Conservation (phyloP, 495 filamentous ascomycete genomes). For the Annulohypoxylon moriforme region DNA sequence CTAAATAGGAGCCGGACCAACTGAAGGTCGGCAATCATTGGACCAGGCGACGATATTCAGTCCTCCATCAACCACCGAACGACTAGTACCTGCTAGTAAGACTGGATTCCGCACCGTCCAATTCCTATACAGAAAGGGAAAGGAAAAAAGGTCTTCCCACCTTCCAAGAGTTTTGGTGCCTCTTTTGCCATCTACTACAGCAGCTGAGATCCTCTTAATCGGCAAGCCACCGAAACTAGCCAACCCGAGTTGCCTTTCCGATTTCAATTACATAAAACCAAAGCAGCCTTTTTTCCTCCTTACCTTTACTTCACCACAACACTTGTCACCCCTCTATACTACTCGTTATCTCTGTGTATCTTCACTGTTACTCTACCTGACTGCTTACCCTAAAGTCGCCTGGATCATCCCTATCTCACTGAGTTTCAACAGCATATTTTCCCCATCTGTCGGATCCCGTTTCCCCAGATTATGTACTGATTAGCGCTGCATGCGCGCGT, state of each 20-base stretch:
- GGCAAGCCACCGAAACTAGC: slow-evolving; percentile 32
- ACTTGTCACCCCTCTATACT: slow-evolving; percentile 56
- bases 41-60: slow-evolving; percentile 26
- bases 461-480: slow-evolving; percentile 64
- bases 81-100: slow-evolving; percentile 44
- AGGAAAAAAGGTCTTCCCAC: slow-evolving; percentile 39
- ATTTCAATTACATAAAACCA: slow-evolving; percentile 69
- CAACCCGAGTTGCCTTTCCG: slow-evolving; percentile 35
- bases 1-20: slow-evolving; percentile 37
- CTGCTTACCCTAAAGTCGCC: slow-evolving; percentile 33
- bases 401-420: slow-evolving; percentile 46
- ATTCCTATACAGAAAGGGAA: slow-evolving; percentile 31
- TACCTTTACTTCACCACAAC: slow-evolving; percentile 60
- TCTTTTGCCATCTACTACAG: slow-evolving; percentile 31
- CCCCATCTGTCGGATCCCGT: slow-evolving; percentile 61
- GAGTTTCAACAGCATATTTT: slow-evolving; percentile 52
- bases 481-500: slow-evolving; percentile 56
- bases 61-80: slow-evolving; percentile 31
- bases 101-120: slow-evolving; percentile 37
- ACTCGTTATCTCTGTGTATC: slow-evolving; percentile 53
- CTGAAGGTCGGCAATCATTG: slow-evolving; percentile 29
- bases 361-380: slow-evolving; percentile 43
- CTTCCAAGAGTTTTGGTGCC: slow-evolving; percentile 27
- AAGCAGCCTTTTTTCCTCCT: slow-evolving; percentile 57
- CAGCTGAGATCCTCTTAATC: slow-evolving; percentile 33